Evolutionary conservation across 176 grass and related monocot species (phyloP), one percentile per base, ranked within the genome.

Genomic region (Musa beccarii): DNA sequence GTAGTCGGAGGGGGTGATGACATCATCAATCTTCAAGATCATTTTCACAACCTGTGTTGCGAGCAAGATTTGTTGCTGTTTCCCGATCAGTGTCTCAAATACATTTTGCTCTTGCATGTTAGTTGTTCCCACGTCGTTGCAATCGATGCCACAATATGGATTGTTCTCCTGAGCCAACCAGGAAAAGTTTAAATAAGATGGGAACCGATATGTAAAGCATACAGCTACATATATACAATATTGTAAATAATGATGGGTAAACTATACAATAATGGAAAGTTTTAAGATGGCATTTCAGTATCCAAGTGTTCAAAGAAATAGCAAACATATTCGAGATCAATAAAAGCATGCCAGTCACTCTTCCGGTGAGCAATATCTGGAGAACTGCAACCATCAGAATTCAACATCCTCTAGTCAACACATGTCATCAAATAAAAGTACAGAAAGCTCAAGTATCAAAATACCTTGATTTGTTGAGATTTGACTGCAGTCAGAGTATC

Each of bases 381-480:
- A 34, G 29, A 34, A 34, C 29, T 29, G 63, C 2, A 65, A 2
- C 11, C 22, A 12, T 25, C 9, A n/a, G 21, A 23, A 66, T 25
- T 25, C 20, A 63, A 23, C 22, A 12, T 11, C 23, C 7, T 4
- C 13, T 4, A 67, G 64, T 25, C 11, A 34, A 15, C 64, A 67
- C 4, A 5, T 24, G 7, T 3, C 11, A 10, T 74, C 17, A 15
- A 1, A 26, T 24, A 8, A 74, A 14, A 53, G n/a, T 65, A 2
- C 6, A 66, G 20, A 63, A 16, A 52, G 59, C 8, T 10, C 8
- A 43, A 75, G 43, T 49, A 17, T 21, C 10, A 29, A 5, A 11
- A 12, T 83, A 97, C 90, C 93, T 90, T 93, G 55, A 91, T 73
- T 81, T 93, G 86, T 75, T 97, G 86, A 85, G 86, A 83, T 87